Evolutionary conservation across 306 rosid genomes (phyloP).

Genomic region (Quercus rubra): DNA sequence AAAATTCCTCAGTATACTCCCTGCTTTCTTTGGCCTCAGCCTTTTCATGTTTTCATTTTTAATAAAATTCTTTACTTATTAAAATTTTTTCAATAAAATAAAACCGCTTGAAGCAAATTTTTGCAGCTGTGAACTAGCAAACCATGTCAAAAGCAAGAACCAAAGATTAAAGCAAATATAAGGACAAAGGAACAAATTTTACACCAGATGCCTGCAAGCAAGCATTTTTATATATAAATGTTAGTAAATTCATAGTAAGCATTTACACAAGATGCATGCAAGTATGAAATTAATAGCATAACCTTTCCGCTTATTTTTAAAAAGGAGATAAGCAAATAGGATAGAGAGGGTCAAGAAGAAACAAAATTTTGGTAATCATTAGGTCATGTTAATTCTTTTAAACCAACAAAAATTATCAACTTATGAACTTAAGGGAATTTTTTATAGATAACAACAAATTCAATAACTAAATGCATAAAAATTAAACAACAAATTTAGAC

Average conservation of each 20-base stretch:
- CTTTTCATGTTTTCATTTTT: too few relatives aligned
- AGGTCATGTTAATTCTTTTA: not conserved
- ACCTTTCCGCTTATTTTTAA: not conserved
- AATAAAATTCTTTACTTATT: too few relatives aligned
- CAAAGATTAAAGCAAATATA: not conserved
- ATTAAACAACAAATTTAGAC: not conserved
- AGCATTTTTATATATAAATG: not conserved
- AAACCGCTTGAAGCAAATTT: conserved; percentile 1
- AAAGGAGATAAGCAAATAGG: not conserved
- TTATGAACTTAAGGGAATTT: not conserved
- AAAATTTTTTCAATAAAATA: not conserved
- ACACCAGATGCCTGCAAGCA: not conserved
- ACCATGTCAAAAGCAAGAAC: conserved; percentile 2
- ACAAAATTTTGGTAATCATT: too few relatives aligned
- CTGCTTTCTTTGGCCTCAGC: too few relatives aligned
- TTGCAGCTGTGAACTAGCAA: not conserved
- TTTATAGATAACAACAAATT: not conserved
- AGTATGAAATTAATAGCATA: not conserved
- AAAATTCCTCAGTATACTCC: not conserved
- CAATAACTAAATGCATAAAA: not conserved
- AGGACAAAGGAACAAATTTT: not conserved
- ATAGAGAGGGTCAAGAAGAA: too few relatives aligned
- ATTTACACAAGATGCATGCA: conserved; percentile 8
- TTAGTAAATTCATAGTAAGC: not conserved
- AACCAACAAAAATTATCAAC: not conserved